phyloP scores from a whole-genome alignment of 306 rosid genomes.

The Vicia faba region DNA sequence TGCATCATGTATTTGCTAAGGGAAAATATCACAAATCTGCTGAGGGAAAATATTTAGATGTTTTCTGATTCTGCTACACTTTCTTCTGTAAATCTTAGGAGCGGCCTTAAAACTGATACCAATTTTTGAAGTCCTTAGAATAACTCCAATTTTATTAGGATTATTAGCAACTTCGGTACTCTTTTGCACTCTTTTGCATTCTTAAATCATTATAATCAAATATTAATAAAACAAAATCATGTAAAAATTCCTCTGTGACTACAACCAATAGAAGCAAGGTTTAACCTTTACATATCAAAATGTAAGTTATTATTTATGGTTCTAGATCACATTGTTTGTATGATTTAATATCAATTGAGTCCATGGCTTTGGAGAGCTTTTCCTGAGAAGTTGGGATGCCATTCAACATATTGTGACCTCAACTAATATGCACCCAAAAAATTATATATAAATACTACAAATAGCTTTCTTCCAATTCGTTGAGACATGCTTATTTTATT shows the following conservation, averaged over 20 bases:
- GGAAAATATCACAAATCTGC: slow-evolving; percentile 73
- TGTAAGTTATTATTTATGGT: too few relatives aligned
- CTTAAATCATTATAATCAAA: slow-evolving; percentile 50
- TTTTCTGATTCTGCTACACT: too few relatives aligned
- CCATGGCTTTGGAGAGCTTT: too few relatives aligned
- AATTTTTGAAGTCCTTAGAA: slow-evolving; percentile 49
- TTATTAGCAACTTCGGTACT: slow-evolving; percentile 40
- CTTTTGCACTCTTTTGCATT: slow-evolving; percentile 46
- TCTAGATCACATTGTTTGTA: too few relatives aligned
- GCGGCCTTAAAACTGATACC: slow-evolving; percentile 40
- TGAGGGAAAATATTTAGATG: too few relatives aligned
- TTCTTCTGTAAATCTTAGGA: slow-evolving; percentile 52
- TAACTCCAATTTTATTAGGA: slow-evolving; percentile 38
- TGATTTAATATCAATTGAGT: too few relatives aligned
- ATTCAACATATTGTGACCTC: too few relatives aligned
- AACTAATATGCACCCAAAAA: too few relatives aligned
- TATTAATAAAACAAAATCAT: slow-evolving; percentile 28
- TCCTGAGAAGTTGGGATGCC: too few relatives aligned
- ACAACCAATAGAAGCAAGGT: slow-evolving; percentile 6
- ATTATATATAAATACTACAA: too few relatives aligned
- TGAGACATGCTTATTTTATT: too few relatives aligned
- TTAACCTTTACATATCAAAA: slow-evolving; percentile 19
- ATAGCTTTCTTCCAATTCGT: too few relatives aligned
- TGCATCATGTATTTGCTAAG: slow-evolving; percentile 80
- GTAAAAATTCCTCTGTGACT: slow-evolving; percentile 12